Evolutionary conservation across 495 filamentous ascomycete species (phyloP).

Genomic region (Aspergillus sparsus): DNA sequence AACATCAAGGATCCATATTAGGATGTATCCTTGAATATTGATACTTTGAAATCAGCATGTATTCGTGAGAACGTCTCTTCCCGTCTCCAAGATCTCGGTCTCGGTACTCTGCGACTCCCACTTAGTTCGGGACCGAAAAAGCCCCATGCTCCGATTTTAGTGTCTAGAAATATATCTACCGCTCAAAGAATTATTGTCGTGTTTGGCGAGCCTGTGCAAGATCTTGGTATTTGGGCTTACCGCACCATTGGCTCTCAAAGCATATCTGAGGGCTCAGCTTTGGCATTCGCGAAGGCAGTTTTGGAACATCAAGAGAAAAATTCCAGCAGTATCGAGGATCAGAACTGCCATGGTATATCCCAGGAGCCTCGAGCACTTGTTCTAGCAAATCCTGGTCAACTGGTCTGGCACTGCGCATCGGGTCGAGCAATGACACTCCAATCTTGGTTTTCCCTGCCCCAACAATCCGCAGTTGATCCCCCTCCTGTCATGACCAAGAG

Average conservation of each 20-base stretch:
- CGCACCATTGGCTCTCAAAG: conserved; percentile 60
- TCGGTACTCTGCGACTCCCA: conserved; percentile 62
- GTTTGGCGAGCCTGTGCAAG: conserved; percentile 68
- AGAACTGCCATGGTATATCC: background rate
- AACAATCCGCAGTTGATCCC: conserved; percentile 53
- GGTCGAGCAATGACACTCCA: conserved; percentile 53
- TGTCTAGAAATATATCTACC: conserved; percentile 55
- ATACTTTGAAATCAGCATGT: conserved; percentile 50
- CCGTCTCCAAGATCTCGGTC: conserved; percentile 60
- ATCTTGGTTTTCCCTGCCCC: conserved; percentile 56
- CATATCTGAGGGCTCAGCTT: conserved; percentile 64
- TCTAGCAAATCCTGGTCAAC: conserved; percentile 71
- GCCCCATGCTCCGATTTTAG: conserved; percentile 69
- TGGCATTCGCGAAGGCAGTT: conserved; percentile 60
- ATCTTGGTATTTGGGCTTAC: conserved; percentile 74
- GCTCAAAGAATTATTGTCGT: conserved; percentile 70
- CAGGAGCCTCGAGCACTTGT: conserved; percentile 50
- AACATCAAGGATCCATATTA: background rate
- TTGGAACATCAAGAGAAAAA: conserved; percentile 20
- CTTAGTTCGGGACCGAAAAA: conserved; percentile 41
- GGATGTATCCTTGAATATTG: background rate
- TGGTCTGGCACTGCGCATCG: conserved; percentile 64
- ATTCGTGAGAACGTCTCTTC: conserved; percentile 58
- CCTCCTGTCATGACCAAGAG: conserved; percentile 34
- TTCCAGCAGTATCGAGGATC: background rate